Conservation (phyloP, 1,139 yeast species). For the Nadsonia commutata region DNA sequence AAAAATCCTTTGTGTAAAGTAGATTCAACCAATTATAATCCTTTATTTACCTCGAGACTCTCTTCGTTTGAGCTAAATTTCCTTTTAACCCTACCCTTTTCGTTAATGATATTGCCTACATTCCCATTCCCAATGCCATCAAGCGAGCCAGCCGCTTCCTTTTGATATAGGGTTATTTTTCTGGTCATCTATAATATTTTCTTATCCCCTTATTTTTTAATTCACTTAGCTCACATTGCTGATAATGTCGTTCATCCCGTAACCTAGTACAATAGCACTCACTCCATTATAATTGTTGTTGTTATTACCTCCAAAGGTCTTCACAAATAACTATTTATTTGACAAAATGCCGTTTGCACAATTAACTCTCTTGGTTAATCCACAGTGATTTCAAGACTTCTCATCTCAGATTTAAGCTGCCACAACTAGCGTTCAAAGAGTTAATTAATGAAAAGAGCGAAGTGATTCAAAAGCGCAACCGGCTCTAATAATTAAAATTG, state of each 20-base stretch:
- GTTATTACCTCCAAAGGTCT: constrained; percentile 52
- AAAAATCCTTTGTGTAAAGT: too few species aligned
- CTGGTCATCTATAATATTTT: constrained; percentile 88
- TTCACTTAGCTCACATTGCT: constrained; percentile 73
- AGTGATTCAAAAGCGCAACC: too few species aligned
- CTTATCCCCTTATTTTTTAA: constrained; percentile 82
- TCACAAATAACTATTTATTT: constrained; percentile 52
- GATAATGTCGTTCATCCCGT: constrained; percentile 81
- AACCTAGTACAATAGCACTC: constrained; percentile 85
- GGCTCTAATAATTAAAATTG: too few species aligned
- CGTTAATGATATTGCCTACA: constrained; percentile 60
- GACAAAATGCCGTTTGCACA: constrained; percentile 82
- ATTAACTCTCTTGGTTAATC: constrained; percentile 82
- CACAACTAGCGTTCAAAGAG: constrained; percentile 46
- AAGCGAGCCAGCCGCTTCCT: constrained; percentile 29
- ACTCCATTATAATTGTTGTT: constrained; percentile 75
- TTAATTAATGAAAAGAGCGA: too few species aligned
- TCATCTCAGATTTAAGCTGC: constrained; percentile 66
- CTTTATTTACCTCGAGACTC: constrained; percentile 44
- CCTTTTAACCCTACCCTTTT: constrained; percentile 80
- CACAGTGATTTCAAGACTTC: constrained; percentile 85
- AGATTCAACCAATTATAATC: constrained; percentile 42
- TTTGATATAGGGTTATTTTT: constrained; percentile 32
- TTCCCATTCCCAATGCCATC: constrained; percentile 40
- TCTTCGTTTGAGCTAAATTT: constrained; percentile 76